Evolutionary conservation across 1,284 basidiomycete genomes (phyloP), one percentile per base, ranked within the genome.

Genomic region (Moesziomyces aphidis): DNA sequence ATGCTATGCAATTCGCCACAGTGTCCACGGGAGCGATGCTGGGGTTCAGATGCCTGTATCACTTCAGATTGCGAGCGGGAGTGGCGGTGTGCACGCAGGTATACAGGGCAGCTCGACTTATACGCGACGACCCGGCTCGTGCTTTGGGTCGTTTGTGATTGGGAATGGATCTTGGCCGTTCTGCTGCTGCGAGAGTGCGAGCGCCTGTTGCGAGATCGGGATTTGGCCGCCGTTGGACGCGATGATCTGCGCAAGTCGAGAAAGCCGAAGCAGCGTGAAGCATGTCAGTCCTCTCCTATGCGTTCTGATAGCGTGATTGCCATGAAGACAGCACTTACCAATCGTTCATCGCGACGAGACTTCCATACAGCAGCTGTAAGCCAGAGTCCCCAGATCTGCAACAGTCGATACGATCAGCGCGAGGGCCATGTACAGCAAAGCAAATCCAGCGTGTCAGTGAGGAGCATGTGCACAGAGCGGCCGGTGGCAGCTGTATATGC

Each of bases 291-390:
- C 17, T 24, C 11, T 23, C 7, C 11, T 23, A 3, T 10, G 22
- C 19, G 7, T 6, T 13, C 28, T 5, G 28, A 8, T 4, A 9
- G 6, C 10, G 2, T 9, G n/a, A 42, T 8, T 4, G 2, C 4
- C 31, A 42, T 8, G 21, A 26, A 11, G n/a, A 19, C 4, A 9
- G 17, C n/a, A 78, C 78, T 62, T 63, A 81, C 80, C 31, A 68
- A 31, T 10, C 72, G 59, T 28, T 80, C 78, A 47, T 72, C 80
- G 45, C 80, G 70, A 58, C 78, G 68, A 39, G 76, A 78, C 74
- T 81, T 81, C 73, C 76, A 81, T 5, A 81, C 80, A 7, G 80
- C 80, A 44, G 63, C 80, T 43, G 78, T 81, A 34, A 80, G 76
- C 80, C 80, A 81, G 26, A 81, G 28, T 24, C 80, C 80, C 78